Base-by-base conservation (phyloP, 2,329 filamentous ascomycete genomes). In the Trichoderma koningii region DNA sequence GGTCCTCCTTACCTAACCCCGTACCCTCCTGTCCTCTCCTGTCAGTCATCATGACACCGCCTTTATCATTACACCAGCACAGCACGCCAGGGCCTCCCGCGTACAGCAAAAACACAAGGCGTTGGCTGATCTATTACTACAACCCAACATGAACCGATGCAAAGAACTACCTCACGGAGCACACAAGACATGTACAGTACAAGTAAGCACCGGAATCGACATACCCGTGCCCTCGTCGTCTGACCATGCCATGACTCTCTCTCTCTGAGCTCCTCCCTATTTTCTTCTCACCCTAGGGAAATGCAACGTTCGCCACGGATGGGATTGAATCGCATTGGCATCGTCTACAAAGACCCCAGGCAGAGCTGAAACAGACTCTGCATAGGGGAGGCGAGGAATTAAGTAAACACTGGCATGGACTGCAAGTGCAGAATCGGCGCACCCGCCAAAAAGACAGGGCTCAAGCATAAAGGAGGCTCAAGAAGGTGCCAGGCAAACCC, bases 391-490 rank as follows among this genome's bases (percentile, higher is more conserved):
- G 56, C 56, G 45, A 62, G 19, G 23, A 44, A 51, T 30, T 15
- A 44, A n/a, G 7, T 7, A n/a, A 9, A 44, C 9, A 44, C 15
- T 5, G n/a, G n/a, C 15, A 44, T 17, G n/a, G 17, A n/a, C 15
- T 17, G 5, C n/a, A 60, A 60, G 28, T 28, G 3, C 34, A 14
- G 41, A 60, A 21, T 60, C 59, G 59, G 59, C 59, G 48, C 59
- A 53, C 34, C 59, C 59, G 59, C 26, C 7, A 2, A 38, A 23
- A 10, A 17, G 21, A 26, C 59, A 34, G 48, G 48, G 59, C 21
- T 44, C 10, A n/a, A 14, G 55, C 28, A 34, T 61, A 61, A 53
- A 53, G 48, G 59, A 62, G 59, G 59, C 48, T 62, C 34, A 62
- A 62, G 45, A 62, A 62, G 59, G 10, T 62, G 59, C 59, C 48